Base-by-base conservation (phyloP, 805 yeast genomes). In the Candida taoyuanica region DNA sequence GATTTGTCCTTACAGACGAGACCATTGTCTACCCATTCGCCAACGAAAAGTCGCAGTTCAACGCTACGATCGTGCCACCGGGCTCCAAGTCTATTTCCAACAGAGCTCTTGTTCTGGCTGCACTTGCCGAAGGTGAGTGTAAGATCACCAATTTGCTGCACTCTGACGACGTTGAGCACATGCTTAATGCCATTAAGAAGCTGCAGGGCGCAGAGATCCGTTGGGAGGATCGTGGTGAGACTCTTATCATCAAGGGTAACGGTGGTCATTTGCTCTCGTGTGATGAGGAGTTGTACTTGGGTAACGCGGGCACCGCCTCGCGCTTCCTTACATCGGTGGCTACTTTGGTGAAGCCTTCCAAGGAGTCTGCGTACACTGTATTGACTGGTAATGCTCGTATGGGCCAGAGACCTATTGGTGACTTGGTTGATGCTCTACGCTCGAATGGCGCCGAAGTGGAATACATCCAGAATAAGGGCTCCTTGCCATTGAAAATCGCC, bases 261-360 rank as follows among this genome's bases (percentile, higher is more conserved):
- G 93, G 93, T 43, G 97, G 97, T 40, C 65, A 77, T 21, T 62
- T 86, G 46, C 53, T 67, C 21, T 81, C 94, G 4, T 73, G 81
- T 34, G 63, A 66, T 14, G 76, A 79, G 36, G 83, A 79, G 45
- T 68, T 93, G 40, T 93, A 87, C 63, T 71, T 93, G 46, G 98
- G 98, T 41, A 93, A 93, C 57, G 98, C 98, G 1, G 98, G 98
- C 49, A 93, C 98, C 31, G 98, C 98, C 4, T 85, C 97, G 5
- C 75, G 98, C 55, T 93, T 93, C 61, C 73, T 93, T 56, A 85
- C 97, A 3, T 77, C 96, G 2, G 91, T 93, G 20, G 96, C 95
- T 15, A 74, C 95, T n/a, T 68, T 89, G 43, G 95, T 85, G 5
- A 68, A 74, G 16, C 67, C 78, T 20, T 55, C 71, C 13, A 55